These are phyloP conservation scores for Mycena capillaripes DNA, from an alignment of 768 basidiomycete genomes.

Conservation along the genomic window DNA sequence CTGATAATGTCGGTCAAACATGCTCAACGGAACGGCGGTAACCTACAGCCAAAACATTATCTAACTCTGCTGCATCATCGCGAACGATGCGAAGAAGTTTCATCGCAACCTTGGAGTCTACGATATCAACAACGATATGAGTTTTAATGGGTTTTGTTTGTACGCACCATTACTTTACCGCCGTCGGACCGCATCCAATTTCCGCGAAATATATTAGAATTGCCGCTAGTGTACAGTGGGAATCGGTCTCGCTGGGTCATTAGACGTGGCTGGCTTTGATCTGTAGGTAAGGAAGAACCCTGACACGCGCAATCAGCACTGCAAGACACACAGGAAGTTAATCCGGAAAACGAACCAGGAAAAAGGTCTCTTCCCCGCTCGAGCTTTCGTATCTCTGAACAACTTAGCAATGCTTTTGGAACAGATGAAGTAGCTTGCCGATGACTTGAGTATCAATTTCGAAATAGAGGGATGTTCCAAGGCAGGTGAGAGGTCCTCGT, in stretches of 20 bases:
- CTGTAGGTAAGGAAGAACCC: conserved; percentile 5
- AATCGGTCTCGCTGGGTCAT: conserved; percentile 17
- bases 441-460: conserved; percentile 11
- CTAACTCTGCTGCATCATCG: conserved; percentile 9
- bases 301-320: conserved; percentile 17
- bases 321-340: conserved; percentile 10
- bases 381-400: conserved; percentile 9
- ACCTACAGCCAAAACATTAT: conserved; percentile 11
- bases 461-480: conserved; percentile 10
- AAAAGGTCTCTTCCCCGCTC: conserved; percentile 14
- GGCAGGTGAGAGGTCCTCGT: conserved; percentile 5
- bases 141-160: conserved; percentile 10
- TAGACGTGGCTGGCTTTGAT: background rate
- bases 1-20: conserved; percentile 2
- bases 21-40: conserved; percentile 7
- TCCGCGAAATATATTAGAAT: conserved; percentile 16
- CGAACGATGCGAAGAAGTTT: conserved; percentile 21
- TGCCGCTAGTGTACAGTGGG: conserved; percentile 11
- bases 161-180: conserved; percentile 11
- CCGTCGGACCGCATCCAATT: conserved; percentile 11
- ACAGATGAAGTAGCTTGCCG: conserved; percentile 11
- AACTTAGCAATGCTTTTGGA: conserved; percentile 17
- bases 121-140: conserved; percentile 1
- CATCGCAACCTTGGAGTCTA: conserved; percentile 9
- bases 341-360: conserved; percentile 13